These are phyloP conservation scores for Agaricus blazei DNA, from an alignment of 768 basidiomycete genomes.

Conservation along the genomic window DNA sequence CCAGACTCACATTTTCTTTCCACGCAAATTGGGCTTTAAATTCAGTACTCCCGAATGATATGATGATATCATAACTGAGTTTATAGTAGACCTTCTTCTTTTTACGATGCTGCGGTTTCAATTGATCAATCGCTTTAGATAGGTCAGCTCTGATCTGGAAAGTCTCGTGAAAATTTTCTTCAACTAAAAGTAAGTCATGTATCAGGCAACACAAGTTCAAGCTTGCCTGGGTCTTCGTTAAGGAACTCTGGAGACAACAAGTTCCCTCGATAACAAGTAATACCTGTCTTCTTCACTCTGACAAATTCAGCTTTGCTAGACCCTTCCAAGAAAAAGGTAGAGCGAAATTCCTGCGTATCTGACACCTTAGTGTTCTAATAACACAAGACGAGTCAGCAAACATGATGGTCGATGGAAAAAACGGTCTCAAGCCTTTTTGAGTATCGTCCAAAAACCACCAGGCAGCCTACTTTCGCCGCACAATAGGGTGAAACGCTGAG, in stretches of 20 bases:
- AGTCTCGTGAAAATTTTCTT: slow-evolving; percentile 15
- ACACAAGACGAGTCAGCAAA: neutral
- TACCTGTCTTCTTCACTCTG: slow-evolving; percentile 5
- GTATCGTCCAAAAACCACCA: slow-evolving; percentile 10
- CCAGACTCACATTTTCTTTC: slow-evolving; percentile 29
- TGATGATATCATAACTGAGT: slow-evolving; percentile 30
- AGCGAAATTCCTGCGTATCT: slow-evolving; percentile 18
- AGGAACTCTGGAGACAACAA: slow-evolving; percentile 15
- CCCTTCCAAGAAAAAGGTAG: slow-evolving; percentile 5
- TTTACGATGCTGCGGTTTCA: neutral
- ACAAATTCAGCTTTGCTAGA: slow-evolving; percentile 7
- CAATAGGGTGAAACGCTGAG: neutral
- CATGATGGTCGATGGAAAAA: too few species aligned
- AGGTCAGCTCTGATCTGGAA: slow-evolving; percentile 19
- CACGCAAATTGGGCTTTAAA: slow-evolving; percentile 42
- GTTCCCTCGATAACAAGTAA: slow-evolving; percentile 19
- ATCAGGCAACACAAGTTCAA: too few species aligned
- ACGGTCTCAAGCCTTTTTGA: slow-evolving; percentile 5
- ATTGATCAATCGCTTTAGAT: slow-evolving; percentile 8
- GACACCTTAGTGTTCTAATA: slow-evolving; percentile 18
- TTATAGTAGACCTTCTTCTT: slow-evolving; percentile 15
- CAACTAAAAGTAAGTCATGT: neutral
- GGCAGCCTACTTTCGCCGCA: slow-evolving; percentile 6
- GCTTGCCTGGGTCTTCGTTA: slow-evolving; percentile 17
- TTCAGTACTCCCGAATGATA: slow-evolving; percentile 41